Conservation (phyloP, 2,329 filamentous ascomycete species). For the Aspergillus terreus region DNA sequence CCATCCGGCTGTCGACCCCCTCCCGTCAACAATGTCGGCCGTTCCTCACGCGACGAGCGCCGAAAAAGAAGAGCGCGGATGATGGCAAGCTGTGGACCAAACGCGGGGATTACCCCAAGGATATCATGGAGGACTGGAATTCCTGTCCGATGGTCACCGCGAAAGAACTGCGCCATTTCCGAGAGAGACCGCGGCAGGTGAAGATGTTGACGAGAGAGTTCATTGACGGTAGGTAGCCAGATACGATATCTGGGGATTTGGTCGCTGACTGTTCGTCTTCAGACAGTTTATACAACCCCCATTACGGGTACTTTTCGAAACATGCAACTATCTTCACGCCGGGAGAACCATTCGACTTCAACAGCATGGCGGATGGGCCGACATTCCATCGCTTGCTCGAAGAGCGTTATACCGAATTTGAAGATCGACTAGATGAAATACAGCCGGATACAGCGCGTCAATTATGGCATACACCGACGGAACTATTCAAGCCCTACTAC, state of each 20-base stretch:
- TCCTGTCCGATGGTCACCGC: conserved; percentile 81
- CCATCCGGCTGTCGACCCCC: conserved; percentile 18
- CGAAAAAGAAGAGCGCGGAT: conserved; percentile 37
- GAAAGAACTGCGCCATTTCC: conserved; percentile 67
- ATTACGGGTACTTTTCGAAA: conserved; percentile 95
- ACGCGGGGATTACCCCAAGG: conserved; percentile 68
- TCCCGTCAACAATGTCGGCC: conserved; percentile 32
- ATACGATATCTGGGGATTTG: not conserved
- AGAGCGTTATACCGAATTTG: conserved; percentile 80
- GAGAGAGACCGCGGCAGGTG: conserved; percentile 75
- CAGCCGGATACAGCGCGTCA: conserved; percentile 74
- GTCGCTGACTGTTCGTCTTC: conserved; percentile 5
- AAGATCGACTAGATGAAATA: conserved; percentile 75
- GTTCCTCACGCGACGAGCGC: conserved; percentile 31
- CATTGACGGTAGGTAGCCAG: conserved; percentile 67
- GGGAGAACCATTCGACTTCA: conserved; percentile 88
- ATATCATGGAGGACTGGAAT: conserved; percentile 76
- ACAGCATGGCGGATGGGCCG: conserved; percentile 72
- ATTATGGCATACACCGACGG: conserved; percentile 97
- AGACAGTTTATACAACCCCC: conserved; percentile 93
- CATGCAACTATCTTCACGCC: conserved; percentile 95
- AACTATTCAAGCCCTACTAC: conserved; percentile 94
- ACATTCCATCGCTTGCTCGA: conserved; percentile 77
- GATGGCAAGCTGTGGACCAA: conserved; percentile 82
- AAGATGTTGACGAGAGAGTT: conserved; percentile 99